Base-by-base conservation (phyloP, 768 basidiomycete genomes). In the Boletus subcaerulescens region DNA sequence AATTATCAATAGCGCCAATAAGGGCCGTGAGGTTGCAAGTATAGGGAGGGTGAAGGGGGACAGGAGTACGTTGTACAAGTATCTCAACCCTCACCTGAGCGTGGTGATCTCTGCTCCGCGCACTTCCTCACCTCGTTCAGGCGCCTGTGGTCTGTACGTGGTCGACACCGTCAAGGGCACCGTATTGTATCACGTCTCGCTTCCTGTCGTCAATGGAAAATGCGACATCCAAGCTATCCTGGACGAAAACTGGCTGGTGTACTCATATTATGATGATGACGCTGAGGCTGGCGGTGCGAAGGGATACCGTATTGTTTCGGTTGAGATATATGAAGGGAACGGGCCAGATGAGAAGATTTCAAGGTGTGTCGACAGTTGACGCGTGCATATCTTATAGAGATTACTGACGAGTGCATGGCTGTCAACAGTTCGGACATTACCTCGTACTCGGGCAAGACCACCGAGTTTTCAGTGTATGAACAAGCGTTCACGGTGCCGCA, bases 161-260 rank as follows among this genome's bases (percentile, higher is more conserved):
- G 66, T 96, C n/a, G 93, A 98, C 64, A 77, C 78, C 1, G 81
- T 80, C 45, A 92, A 91, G 60, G 95, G 95, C 2, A 84, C 79
- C 1, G 73, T 89, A 15, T 60, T 95, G 3, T 93, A 95, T 69
- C 80, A 82, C 40, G 77, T 79, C 3, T 73, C 75, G 31, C 65
- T 95, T 9, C 81, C 84, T 13, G 65, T 74, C 3, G 64, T 66
- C 20, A 65, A 57, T 49, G 73, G 65, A 35, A 73, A 64, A 7
- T 91, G 91, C 68, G 81, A 87, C 59, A 73, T 96, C 17, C 81
- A 87, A 60, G 82, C 84, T 18, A 72, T 76, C 3, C 73, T 98
- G 50, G 78, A 80, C 22, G 95, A 98, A 73, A 97, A 98, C 67
- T 97, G 95, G 94, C 68, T 98, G 42, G 87, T 93, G 9, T 96